These are phyloP conservation scores for Candida tibetensis DNA, from an alignment of 805 yeast genomes.

Conservation along the genomic window DNA sequence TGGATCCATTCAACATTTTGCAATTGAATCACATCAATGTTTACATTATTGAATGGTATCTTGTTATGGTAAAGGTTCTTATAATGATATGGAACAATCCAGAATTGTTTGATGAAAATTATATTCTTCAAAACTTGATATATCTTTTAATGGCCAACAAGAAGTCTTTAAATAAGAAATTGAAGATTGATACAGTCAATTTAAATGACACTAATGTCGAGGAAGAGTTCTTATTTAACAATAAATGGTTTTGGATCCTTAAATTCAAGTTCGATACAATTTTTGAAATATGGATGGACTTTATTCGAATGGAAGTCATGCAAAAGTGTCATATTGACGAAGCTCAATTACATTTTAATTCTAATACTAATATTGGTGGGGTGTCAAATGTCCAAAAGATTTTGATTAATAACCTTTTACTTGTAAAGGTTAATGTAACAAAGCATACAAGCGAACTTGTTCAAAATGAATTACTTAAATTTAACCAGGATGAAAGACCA, in stretches of 20 bases:
- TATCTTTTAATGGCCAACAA: conserved; percentile 44
- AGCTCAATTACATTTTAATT: neutral
- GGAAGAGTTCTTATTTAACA: conserved; percentile 23
- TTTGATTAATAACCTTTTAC: conserved; percentile 13
- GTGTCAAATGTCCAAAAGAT: conserved; percentile 2
- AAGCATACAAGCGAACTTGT: conserved; percentile 13
- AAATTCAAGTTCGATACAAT: conserved; percentile 21
- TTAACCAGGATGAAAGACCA: conserved; percentile 2
- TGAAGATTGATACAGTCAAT: conserved; percentile 3
- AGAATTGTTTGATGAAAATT: conserved; percentile 16
- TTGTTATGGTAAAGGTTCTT: conserved; percentile 43
- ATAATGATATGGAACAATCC: conserved; percentile 23
- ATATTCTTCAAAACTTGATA: conserved; percentile 47
- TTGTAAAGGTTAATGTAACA: conserved; percentile 14
- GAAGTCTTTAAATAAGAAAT: conserved; percentile 6
- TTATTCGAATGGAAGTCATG: conserved; percentile 9
- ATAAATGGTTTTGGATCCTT: conserved; percentile 25
- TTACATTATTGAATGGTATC: conserved; percentile 44
- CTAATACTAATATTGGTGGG: neutral
- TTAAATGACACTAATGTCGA: conserved; percentile 1
- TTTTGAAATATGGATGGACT: conserved; percentile 25
- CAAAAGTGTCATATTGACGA: conserved; percentile 1
- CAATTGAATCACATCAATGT: conserved; percentile 33
- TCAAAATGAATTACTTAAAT: conserved; percentile 11
- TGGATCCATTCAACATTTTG: conserved; percentile 22